Evolutionary conservation across 768 basidiomycete genomes (phyloP).

Genomic region (Boletus rubropictus): DNA sequence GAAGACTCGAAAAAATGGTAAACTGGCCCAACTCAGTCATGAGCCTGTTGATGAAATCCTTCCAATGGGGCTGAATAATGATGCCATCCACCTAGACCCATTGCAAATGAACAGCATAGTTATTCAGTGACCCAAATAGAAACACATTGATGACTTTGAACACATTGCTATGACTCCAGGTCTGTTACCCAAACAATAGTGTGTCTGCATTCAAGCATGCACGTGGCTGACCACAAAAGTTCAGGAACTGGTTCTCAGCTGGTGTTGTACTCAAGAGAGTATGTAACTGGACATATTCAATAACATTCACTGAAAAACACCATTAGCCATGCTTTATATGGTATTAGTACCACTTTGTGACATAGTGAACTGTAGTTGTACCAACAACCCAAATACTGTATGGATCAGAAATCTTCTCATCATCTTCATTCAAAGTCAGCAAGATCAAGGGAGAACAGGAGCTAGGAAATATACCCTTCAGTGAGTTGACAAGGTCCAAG

Average conservation of each 20-base stretch:
- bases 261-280: not conserved
- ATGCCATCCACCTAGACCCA: constrained; percentile 12
- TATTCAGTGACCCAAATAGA: constrained; percentile 4
- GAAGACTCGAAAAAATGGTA: constrained; percentile 8
- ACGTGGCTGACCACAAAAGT: constrained; percentile 9
- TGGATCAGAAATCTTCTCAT: constrained; percentile 1
- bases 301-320: constrained; percentile 8
- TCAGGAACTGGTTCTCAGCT: constrained; percentile 14
- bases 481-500: constrained; percentile 11
- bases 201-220: constrained; percentile 11
- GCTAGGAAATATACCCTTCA: constrained; percentile 2
- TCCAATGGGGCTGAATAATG: constrained; percentile 12
- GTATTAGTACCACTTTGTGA: not conserved
- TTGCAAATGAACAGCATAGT: constrained; percentile 12
- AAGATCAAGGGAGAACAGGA: not conserved
- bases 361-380: not conserved
- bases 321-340: constrained; percentile 9
- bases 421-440: constrained; percentile 1
- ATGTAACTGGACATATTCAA: not conserved
- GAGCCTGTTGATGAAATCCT: constrained; percentile 7
- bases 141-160: not conserved
- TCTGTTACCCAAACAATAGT: constrained; percentile 4
- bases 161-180: not conserved
- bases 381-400: constrained; percentile 12
- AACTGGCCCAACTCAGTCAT: constrained; percentile 5